A percentile compares a stretch with the other conserved stretches of the same genome.
phyloP scores from a whole-genome alignment of 306 rosid genomes.

The Quercus bicolor region DNA sequence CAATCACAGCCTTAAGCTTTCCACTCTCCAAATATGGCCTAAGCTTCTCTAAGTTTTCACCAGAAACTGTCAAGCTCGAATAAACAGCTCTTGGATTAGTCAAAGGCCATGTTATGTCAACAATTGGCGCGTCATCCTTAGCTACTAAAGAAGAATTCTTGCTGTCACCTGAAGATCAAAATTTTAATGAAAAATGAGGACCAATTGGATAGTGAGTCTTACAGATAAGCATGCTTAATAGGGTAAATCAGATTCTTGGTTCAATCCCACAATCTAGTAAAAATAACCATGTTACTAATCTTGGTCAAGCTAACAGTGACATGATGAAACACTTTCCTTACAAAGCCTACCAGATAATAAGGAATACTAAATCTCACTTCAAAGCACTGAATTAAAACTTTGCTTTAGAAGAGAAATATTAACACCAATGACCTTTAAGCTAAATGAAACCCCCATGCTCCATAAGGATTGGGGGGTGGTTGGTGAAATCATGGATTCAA shows the following conservation, averaged over 20 bases:
- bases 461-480: too few species aligned
- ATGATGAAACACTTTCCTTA: neutral
- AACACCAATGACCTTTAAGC: too few species aligned
- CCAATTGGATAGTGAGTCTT: neutral
- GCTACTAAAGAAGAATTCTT: slow-evolving; percentile 34
- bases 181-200: neutral
- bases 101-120: slow-evolving; percentile 48
- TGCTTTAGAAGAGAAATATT: too few species aligned
- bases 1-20: slow-evolving; percentile 37
- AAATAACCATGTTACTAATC: neutral
- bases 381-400: too few species aligned
- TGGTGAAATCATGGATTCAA: too few species aligned
- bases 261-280: neutral
- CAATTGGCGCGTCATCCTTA: slow-evolving; percentile 25
- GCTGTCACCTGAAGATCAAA: slow-evolving; percentile 33
- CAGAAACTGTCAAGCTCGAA: slow-evolving; percentile 42
- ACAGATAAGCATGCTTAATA: neutral
- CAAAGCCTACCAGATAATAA: neutral
- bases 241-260: neutral
- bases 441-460: too few species aligned
- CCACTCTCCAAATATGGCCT: slow-evolving; percentile 30
- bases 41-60: slow-evolving; percentile 35
- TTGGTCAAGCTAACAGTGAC: neutral
- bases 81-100: slow-evolving; percentile 41
- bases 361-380: too few species aligned